phyloP scores from a whole-genome alignment of 352 stramenopile genomes.

The Peronospora tabacina region DNA sequence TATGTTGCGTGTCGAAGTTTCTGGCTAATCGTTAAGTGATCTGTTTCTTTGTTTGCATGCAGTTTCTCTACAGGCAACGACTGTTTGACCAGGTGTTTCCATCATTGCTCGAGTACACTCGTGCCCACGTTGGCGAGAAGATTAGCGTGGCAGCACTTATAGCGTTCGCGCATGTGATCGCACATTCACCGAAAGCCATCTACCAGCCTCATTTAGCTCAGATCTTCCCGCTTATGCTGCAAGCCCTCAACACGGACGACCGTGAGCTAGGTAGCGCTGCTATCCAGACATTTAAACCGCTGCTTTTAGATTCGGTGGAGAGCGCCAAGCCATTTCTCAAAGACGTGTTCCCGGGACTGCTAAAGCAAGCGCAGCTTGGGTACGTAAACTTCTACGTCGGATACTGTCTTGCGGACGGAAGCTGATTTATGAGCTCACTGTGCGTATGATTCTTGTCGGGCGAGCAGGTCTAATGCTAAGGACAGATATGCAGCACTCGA shows the following conservation, averaged over 20 bases:
- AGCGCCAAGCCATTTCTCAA: slow-evolving; percentile 79
- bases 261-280: slow-evolving; percentile 65
- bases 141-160: slow-evolving; percentile 62
- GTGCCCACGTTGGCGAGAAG: slow-evolving; percentile 26
- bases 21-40: not conserved
- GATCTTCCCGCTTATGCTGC: slow-evolving; percentile 80
- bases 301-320: slow-evolving; percentile 71
- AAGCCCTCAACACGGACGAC: slow-evolving; percentile 71
- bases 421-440: slow-evolving; percentile 3
- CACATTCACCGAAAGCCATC: slow-evolving; percentile 72
- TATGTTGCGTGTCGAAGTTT: not conserved
- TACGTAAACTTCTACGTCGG: slow-evolving; percentile 22
- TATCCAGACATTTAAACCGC: slow-evolving; percentile 67
- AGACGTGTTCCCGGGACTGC: slow-evolving; percentile 71
- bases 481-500: slow-evolving; percentile 69
- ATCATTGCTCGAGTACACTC: slow-evolving; percentile 56
- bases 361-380: slow-evolving; percentile 77
- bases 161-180: slow-evolving; percentile 71
- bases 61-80: slow-evolving; percentile 78
- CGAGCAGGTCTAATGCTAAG: slow-evolving; percentile 41
- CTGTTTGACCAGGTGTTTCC: slow-evolving; percentile 77
- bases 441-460: not conserved
- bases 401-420: not conserved
- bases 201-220: slow-evolving; percentile 64
- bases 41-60: not conserved